Conservation (phyloP, 345 rosid species). For the Citropsis articulata region DNA sequence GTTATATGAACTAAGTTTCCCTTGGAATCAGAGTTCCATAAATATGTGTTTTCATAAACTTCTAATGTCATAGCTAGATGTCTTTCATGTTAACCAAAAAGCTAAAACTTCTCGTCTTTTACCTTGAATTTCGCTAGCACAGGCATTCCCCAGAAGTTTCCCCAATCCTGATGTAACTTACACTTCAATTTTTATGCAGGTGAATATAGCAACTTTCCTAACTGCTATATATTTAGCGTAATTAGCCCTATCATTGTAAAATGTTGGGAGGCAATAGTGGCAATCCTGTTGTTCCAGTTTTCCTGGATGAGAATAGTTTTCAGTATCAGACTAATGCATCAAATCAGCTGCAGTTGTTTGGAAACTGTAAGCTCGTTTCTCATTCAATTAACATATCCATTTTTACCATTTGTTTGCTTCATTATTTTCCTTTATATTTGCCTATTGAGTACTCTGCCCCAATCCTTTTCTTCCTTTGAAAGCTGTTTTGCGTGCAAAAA, state of each 20-base stretch:
- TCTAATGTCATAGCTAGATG: not conserved
- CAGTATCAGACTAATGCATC: conserved; percentile 61
- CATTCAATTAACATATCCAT: not conserved
- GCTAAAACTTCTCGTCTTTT: not conserved
- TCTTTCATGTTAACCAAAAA: not conserved
- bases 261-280: conserved; percentile 74
- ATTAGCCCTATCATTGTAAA: conserved; percentile 16
- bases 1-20: not conserved
- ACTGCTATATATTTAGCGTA: conserved; percentile 16
- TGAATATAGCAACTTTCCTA: conserved; percentile 12
- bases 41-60: not conserved
- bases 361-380: conserved; percentile 47
- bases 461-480: not conserved
- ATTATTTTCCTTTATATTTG: not conserved
- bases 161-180: not conserved
- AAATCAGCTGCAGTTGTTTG: conserved; percentile 71
- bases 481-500: not conserved
- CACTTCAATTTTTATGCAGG: conserved; percentile 25
- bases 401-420: conserved; percentile 8
- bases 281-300: conserved; percentile 50
- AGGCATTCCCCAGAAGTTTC: not conserved
- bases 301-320: conserved; percentile 49
- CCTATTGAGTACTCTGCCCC: not conserved
- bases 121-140: not conserved
- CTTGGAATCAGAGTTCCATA: not conserved